Percentiles rank a stretch among this genome's conserved stretches.
These are phyloP conservation scores for Chenopodium album DNA, from an alignment of 148 eudicot genomes.

Conservation along the genomic window DNA sequence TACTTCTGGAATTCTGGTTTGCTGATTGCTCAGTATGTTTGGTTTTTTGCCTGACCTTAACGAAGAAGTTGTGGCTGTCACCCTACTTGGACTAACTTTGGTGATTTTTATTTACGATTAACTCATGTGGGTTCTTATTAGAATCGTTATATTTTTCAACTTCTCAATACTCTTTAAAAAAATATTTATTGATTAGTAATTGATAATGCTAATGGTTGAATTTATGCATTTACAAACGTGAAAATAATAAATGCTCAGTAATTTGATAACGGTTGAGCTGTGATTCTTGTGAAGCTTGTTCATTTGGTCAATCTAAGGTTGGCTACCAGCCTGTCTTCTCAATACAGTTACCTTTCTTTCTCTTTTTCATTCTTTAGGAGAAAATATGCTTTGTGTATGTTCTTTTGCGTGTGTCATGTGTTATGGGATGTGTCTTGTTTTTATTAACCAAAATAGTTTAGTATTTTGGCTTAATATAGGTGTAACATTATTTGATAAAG, in stretches of 20 bases:
- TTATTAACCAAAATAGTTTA: not conserved
- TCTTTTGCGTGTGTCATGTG: not conserved
- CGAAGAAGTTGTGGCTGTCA: no score
- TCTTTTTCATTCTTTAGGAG: not conserved
- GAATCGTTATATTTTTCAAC: no score
- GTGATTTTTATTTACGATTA: no score
- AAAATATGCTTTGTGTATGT: not conserved
- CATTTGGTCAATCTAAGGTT: not conserved
- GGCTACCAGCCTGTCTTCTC: constrained; percentile 10
- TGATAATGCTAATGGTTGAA: no score
- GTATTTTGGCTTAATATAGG: not conserved
- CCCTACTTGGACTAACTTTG: no score
- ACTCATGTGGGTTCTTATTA: no score
- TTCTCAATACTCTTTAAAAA: no score
- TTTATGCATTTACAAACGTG: no score
- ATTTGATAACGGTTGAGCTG: not conserved
- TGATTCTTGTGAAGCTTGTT: constrained; percentile 7
- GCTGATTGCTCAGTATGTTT: not conserved
- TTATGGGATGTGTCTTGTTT: not conserved
- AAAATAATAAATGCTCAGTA: no score
- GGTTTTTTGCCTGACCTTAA: not conserved
- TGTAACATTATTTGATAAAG: not conserved
- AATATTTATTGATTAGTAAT: no score
- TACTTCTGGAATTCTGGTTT: not conserved
- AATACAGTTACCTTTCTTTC: not conserved